Evolutionary conservation across 176 grass and related monocot species (phyloP).

Genomic region (Hyparrhenia diplandra): DNA sequence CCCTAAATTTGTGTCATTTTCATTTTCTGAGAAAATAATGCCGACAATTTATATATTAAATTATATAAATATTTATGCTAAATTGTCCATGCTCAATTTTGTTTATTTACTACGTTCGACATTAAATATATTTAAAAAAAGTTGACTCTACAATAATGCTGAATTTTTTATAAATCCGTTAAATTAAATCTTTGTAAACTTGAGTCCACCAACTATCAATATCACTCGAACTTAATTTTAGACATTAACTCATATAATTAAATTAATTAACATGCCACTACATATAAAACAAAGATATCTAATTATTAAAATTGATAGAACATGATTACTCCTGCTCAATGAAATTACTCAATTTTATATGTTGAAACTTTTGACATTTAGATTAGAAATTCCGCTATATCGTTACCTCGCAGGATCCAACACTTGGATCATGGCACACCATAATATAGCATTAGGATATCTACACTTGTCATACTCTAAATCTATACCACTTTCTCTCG

Average conservation of each 20-base stretch:
- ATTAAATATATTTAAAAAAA: not conserved
- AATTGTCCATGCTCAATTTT: too few relatives aligned
- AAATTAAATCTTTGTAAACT: not conserved
- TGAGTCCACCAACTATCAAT: not conserved
- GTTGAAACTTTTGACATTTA: not conserved
- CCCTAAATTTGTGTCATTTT: too few relatives aligned
- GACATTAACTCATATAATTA: not conserved
- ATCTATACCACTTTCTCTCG: too few relatives aligned
- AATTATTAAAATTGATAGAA: not conserved
- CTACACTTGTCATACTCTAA: too few relatives aligned
- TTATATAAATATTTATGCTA: not conserved
- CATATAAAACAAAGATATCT: not conserved
- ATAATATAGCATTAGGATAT: too few relatives aligned
- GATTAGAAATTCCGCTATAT: not conserved
- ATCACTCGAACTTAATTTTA: not conserved
- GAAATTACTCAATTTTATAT: not conserved
- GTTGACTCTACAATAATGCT: not conserved
- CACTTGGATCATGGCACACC: too few relatives aligned
- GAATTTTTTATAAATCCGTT: not conserved
- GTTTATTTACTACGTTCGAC: not conserved
- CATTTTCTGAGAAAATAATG: too few relatives aligned
- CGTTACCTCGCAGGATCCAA: too few relatives aligned
- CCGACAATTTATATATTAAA: not conserved
- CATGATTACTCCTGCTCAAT: not conserved
- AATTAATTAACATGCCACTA: not conserved